Base-by-base conservation (phyloP, 176 grass and related monocot genomes). In the Hordeum marinum region DNA sequence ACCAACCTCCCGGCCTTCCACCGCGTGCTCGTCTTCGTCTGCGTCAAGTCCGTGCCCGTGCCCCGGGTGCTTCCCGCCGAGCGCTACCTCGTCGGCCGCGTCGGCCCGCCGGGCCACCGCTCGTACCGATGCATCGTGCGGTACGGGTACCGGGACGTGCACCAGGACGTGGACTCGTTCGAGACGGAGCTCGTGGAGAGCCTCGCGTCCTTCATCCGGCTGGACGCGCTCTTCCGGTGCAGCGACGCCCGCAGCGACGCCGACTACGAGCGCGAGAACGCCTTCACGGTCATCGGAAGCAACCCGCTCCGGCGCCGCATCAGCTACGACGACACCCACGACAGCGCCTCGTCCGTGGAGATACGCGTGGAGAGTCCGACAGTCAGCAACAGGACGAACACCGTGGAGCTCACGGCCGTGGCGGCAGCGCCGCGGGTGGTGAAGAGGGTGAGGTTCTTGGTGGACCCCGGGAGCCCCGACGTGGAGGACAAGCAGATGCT, bases 111-210 rank as follows among this genome's bases (percentile, higher is more conserved):
- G 2, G 60, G 65, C 9, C 96, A 99, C 82, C 77, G 90, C 26
- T 99, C 96, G 23, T 99, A 99, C 58, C 88, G 96, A 2, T 99
- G 96, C 79, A 99, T 99, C 70, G 93, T 99, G 26, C 90, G 96
- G n/a, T 99, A 99, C 78, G 96, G 96, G 7, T 99, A 99, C 89
- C 93, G 93, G 67, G 96, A 99, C 17, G 96, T 99, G 63, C 96
- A 96, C 88, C 93, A 96, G 85, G 93, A 99, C 65, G 86, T 96
- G 7, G 86, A 99, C 87, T 96, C 96, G 3, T 99, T 99, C 54
- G 96, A 99, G 86, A 89, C 93, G 8, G 86, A 99, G 80, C 90
- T 99, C 45, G 52, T 96, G 11, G 84, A 94, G 58, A 99, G 93
- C 89, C 87, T 99, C 63, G 90, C 88, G 41, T 79, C 89, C 9